Base-by-base conservation (phyloP, 2,329 filamentous ascomycete genomes). In the Bipolaris cookei region DNA sequence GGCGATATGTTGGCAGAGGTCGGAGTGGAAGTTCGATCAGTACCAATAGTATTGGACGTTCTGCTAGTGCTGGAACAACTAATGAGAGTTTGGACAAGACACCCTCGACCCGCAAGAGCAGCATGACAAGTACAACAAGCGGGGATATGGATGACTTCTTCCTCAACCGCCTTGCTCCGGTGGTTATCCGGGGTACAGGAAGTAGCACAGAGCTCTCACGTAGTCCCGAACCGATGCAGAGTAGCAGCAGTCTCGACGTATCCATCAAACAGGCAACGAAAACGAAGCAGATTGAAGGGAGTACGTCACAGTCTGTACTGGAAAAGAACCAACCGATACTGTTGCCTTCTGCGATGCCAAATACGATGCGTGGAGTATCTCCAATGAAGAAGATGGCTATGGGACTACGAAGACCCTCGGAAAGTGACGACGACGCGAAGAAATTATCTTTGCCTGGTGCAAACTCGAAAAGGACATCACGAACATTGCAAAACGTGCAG, bases 1-100 rank as follows among this genome's bases (percentile, higher is more conserved):
- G 89, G 0, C 84, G 84, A 54, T 81, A 91, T 54, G 86, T 87
- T 2, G 79, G 82, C 4, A 84, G 87, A 56, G 84, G 88, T 28
- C 84, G 89, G 51, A 91, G 87, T 67, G 85, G 83, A 57, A 88
- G 85, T 67, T 78, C 81, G 18, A 78, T 82, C 6, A 84, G 81
- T 58, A 65, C 79, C 21, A 80, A 79, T n/a, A 82, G 78, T 23
- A 79, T 80, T 42, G 74, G 77, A 43, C 77, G 80, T 32, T 82
- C 81, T 21, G 73, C 78, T 6, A 82, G 80, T 63, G 75, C 78
- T 23, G 80, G 78, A 32, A 78, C 70, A 14, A 72, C 72, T 6
- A 66, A 69, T 18, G 74, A 76, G 25, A 75, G 73, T 51, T 54
- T 73, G 20, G 66, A 72, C 18, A 70, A 69, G 14, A 72, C 72